These are phyloP conservation scores for Rhodosorus marinus DNA, from an alignment of 23 red algal species.

Conservation along the genomic window DNA sequence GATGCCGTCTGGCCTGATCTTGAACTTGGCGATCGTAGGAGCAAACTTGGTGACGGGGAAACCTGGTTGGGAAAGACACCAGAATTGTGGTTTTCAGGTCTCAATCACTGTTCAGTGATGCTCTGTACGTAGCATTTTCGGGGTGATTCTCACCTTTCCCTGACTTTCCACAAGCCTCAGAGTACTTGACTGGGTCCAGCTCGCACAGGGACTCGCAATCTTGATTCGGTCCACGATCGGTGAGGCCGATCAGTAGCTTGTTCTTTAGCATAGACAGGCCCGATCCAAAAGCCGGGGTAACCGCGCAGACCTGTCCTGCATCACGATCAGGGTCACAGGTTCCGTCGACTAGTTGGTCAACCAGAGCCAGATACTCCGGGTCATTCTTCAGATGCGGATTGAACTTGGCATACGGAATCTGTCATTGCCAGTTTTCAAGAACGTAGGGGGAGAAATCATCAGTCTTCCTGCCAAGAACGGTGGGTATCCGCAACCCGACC, in stretches of 20 bases:
- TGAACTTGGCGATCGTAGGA: conserved; percentile 25
- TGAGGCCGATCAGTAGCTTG: conserved; percentile 5
- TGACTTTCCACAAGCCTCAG: conserved; percentile 6
- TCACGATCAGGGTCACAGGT: background rate
- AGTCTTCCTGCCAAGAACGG: no score
- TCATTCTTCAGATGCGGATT: background rate
- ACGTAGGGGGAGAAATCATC: no score
- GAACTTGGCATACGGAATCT: background rate
- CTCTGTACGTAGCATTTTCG: background rate
- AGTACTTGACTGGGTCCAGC: conserved; percentile 8
- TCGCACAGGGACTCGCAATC: conserved; percentile 7
- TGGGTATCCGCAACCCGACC: no score
- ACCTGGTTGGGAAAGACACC: background rate
- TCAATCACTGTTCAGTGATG: background rate
- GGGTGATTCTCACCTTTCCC: conserved; percentile 1
- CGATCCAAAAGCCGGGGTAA: conserved; percentile 27
- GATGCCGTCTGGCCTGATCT: background rate
- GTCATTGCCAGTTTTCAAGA: background rate
- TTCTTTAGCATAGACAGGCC: conserved; percentile 11
- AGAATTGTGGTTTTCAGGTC: background rate
- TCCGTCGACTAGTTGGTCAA: background rate
- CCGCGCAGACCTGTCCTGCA: conserved; percentile 18
- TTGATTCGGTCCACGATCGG: conserved; percentile 36
- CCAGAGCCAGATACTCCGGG: background rate
- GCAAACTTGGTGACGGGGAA: conserved; percentile 28